A percentile compares a stretch with the other conserved stretches of the same genome.
phyloP scores from a whole-genome alignment of 306 rosid genomes.

The Alnus glutinosa region DNA sequence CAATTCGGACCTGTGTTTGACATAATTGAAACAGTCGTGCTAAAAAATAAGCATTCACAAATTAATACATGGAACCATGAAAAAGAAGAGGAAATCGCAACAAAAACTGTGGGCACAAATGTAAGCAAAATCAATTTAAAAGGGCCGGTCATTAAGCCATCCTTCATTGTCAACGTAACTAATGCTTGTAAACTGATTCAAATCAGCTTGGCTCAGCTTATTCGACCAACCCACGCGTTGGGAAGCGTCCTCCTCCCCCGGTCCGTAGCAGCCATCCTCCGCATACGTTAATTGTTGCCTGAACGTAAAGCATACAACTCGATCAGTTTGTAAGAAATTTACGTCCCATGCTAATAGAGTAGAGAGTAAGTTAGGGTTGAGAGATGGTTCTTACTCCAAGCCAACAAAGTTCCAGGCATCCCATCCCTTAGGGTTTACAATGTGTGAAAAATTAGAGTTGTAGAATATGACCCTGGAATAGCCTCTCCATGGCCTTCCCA shows the following conservation, averaged over 20 bases:
- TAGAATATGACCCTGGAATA: slow-evolving; percentile 74
- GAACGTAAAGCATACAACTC: background rate
- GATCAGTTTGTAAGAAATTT: no score
- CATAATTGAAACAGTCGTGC: background rate
- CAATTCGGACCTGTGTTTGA: background rate
- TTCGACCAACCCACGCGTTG: slow-evolving; percentile 60
- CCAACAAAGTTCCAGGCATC: slow-evolving; percentile 40
- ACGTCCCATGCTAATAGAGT: no score
- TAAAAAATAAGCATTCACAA: background rate
- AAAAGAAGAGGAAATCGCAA: background rate
- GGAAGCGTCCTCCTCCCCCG: slow-evolving; percentile 45
- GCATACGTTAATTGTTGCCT: slow-evolving; percentile 51
- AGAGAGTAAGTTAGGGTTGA: no score
- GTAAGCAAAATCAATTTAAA: background rate
- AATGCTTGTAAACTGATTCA: slow-evolving; percentile 29
- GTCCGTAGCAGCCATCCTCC: slow-evolving; percentile 56
- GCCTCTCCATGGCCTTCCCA: slow-evolving; percentile 85
- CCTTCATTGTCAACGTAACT: slow-evolving; percentile 50
- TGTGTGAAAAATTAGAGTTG: slow-evolving; percentile 37
- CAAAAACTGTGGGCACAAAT: background rate
- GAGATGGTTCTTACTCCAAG: slow-evolving; percentile 38
- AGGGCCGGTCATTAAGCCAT: slow-evolving; percentile 53
- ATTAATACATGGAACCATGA: background rate
- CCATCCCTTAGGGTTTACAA: slow-evolving; percentile 67
- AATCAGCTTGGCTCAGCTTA: slow-evolving; percentile 22